phyloP scores from a whole-genome alignment of 306 rosid genomes.

The Lathyrus aphaca region DNA sequence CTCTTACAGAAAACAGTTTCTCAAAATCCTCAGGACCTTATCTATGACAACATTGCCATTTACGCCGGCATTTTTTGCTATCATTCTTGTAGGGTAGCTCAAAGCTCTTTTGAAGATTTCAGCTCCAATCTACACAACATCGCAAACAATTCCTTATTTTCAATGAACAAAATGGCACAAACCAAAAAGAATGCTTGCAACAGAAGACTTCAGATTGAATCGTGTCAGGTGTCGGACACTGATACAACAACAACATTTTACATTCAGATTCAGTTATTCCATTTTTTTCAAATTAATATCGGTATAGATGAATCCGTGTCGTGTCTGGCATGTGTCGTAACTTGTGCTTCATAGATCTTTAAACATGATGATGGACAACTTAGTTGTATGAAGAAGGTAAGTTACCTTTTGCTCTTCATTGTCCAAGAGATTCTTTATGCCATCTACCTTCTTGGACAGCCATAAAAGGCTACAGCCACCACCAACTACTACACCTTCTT shows the following conservation, averaged over 20 bases:
- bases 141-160: not conserved
- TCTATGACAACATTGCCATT: constrained; percentile 84
- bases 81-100: constrained; percentile 76
- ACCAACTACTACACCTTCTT: constrained; percentile 95
- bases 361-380: constrained; percentile 15
- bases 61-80: constrained; percentile 91
- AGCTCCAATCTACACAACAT: constrained; percentile 78
- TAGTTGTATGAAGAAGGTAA: constrained; percentile 11
- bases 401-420: constrained; percentile 84
- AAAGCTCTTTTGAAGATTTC: constrained; percentile 84
- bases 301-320: not conserved
- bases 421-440: constrained; percentile 65
- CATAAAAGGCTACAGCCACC: constrained; percentile 95
- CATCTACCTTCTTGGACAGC: constrained; percentile 71
- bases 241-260: not conserved
- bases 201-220: not conserved
- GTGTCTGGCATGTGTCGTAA: not conserved
- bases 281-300: not conserved
- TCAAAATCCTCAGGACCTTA: constrained; percentile 61
- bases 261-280: not conserved
- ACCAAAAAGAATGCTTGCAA: constrained; percentile 5
- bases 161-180: constrained; percentile 11
- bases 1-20: constrained; percentile 35
- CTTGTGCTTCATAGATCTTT: not conserved
- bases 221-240: not conserved